Evolutionary conservation across 331 rosid genomes (phyloP), one percentile per base, ranked within the genome.

Genomic region (Malus hybrid): DNA sequence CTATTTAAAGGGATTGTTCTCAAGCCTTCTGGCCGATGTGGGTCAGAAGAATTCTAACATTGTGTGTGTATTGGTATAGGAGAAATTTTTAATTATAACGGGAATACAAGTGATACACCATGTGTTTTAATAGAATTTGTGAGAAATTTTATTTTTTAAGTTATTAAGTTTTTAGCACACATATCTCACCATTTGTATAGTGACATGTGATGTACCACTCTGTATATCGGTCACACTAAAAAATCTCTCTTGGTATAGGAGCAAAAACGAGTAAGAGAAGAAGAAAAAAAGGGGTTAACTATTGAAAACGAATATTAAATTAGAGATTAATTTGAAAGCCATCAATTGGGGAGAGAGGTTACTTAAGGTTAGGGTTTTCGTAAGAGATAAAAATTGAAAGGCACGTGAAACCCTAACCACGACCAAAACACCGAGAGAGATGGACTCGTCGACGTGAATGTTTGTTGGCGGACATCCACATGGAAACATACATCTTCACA

Each of bases 381-480:
- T 8, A 11, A 32, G 22, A 16, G 30, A 28, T 1, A 32, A 0
- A 16, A 63, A 44, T 69, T 28, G 30, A 66, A 57, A 32, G 63
- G 8, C 39, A 39, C 55, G 74, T 62, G 77, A 84, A 88, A 80
- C 76, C 87, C 82, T 77, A 85, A 73, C 79, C 81, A 75, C 84
- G 87, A 87, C 86, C 79, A 71, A 81, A 78, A 80, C 85, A 72
- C 75, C 81, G 74, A 66, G 70, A 82, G 85, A 83, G 81, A 84
- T 69, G 82, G 86, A 70, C 83, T 85, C 88, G 70, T 66, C 84
- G 76, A 66, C 84, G 82, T 90, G 96, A 90, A 86, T 86, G 87
- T 86, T 84, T 88, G 93, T 90, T 85, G 85, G 81, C 78, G 77
- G 77, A 71, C 79, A 85, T 88, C 85, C 93, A 87, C 88, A 75